These are phyloP conservation scores for Schizosaccharomyces osmophilus DNA, from an alignment of 805 yeast species.

Conservation along the genomic window DNA sequence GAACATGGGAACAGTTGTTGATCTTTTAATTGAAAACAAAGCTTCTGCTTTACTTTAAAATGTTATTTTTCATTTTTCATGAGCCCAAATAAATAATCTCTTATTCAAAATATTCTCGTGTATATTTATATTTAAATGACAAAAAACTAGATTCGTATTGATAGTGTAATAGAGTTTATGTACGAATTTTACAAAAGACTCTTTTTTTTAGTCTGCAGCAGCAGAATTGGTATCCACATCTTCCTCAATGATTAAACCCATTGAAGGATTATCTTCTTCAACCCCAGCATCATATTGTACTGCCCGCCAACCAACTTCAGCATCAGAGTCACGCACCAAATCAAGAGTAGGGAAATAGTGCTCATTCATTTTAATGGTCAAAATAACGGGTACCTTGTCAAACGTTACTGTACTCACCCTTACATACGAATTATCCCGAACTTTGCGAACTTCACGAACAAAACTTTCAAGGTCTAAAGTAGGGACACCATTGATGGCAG, in stretches of 20 bases:
- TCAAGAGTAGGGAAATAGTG: conserved; percentile 54
- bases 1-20: conserved; percentile 71
- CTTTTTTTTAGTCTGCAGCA: neutral
- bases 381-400: conserved; percentile 70
- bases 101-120: neutral
- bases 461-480: conserved; percentile 51
- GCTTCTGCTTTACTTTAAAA: conserved; percentile 28
- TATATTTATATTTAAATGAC: neutral
- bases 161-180: too few relatives aligned
- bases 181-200: neutral
- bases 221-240: neutral
- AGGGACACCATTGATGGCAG: conserved; percentile 60
- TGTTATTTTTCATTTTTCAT: neutral
- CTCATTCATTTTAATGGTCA: conserved; percentile 62
- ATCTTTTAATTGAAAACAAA: conserved; percentile 59
- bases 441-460: conserved; percentile 34
- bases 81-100: neutral
- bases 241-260: neutral
- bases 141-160: neutral
- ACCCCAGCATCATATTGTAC: neutral
- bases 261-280: neutral
- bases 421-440: conserved; percentile 60
- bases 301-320: neutral
- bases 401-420: conserved; percentile 60
- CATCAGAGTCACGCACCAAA: conserved; percentile 10